phyloP scores from a whole-genome alignment of 78 protist species.

The Dictyostelium intermedium region DNA sequence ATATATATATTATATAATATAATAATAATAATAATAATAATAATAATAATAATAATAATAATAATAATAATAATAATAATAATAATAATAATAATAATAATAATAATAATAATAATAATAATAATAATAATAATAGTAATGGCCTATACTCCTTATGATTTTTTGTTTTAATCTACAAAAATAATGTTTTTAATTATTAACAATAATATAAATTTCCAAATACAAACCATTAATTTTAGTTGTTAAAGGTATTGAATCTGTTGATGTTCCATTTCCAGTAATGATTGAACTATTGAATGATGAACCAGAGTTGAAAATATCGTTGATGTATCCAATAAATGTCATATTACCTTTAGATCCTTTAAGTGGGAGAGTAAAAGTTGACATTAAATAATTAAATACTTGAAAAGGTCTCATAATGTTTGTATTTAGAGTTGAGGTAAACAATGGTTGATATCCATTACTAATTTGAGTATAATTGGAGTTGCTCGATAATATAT shows the following conservation, averaged over 20 bases:
- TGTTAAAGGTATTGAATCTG: neutral
- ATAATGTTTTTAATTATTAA: too few species aligned
- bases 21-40: too few species aligned
- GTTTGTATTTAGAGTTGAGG: neutral
- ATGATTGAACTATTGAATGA: neutral
- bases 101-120: too few species aligned
- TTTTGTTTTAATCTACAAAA: too few species aligned
- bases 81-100: too few species aligned
- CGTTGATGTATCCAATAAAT: neutral
- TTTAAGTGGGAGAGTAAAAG: neutral
- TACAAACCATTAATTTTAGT: neutral
- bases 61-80: too few species aligned
- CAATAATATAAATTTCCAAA: too few species aligned
- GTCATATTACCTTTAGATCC: neutral
- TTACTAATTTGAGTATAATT: neutral
- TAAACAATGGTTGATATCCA: neutral
- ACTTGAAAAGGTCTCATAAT: neutral
- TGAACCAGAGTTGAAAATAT: neutral
- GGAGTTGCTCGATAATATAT: neutral
- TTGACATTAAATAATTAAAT: neutral
- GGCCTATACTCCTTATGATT: too few species aligned
- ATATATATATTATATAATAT: too few species aligned
- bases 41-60: too few species aligned
- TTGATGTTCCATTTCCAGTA: neutral
- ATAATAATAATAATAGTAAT: too few species aligned